Base-by-base conservation (phyloP, 495 filamentous ascomycete species). In the Talaromyces liani region DNA sequence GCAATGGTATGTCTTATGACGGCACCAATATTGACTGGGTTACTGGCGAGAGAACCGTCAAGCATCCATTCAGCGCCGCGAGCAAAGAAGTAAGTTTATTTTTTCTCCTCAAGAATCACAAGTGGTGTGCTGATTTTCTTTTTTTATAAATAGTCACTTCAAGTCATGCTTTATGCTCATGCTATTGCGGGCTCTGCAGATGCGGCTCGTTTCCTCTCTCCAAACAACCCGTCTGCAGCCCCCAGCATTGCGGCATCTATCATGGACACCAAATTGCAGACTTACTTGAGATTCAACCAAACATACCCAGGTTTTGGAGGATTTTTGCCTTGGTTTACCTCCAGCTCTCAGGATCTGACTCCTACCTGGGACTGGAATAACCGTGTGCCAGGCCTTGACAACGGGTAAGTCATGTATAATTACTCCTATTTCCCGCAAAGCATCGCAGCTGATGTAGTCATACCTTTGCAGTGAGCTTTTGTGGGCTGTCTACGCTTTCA, bases 1-100 rank as follows among this genome's bases (percentile, higher is more conserved):
- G 54, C 5, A 76, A 76, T 61, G 73, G 69, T 29, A 73, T 76
- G 68, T 72, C 69, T 25, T 75, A 76, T 54, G 72, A 76, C 58
- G 73, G 73, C 6, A 75, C 73, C 20, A 67, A 72, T 4, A 66
- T 76, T 36, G 71, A 74, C 41, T 68, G 62, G 62, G 64, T 60
- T 6, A 75, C 73, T 27, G 72, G 72, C 14, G 70, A 72, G 24
- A 66, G 65, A 45, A 69, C 69, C 8, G 63, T 58, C 34, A 70
- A 71, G 62, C 72, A 76, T 66, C 65, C 69, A 6, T 73, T 73
- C 68, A 74, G 70, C 60, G 72, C 73, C 7, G 73, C 73, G 10
- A 76, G 73, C 63, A 76, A 74, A 66, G 73, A 76, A 62, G 66
- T 65, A 12, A 54, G 49, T 54, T 54, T 24, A 51, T 12, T 20